Base-by-base conservation (phyloP, 2,329 filamentous ascomycete genomes). In the Apiospora marii region DNA sequence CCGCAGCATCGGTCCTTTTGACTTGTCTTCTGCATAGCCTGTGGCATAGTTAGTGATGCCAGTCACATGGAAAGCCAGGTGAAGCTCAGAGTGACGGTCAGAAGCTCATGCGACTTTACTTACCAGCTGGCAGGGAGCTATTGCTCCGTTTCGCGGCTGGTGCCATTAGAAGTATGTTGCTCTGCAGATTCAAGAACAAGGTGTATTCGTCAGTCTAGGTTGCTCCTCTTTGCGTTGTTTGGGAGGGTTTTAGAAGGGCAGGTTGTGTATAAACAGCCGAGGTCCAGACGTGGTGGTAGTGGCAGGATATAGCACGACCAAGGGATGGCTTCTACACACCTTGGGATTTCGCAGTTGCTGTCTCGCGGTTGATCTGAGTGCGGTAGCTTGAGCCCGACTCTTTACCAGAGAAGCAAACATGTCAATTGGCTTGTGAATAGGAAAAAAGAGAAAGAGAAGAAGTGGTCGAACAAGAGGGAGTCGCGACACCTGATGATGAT, bases 1-100 rank as follows among this genome's bases (percentile, higher is more conserved):
- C 77, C 94, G 90, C 77, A 96, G 87, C 93, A 94, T 96, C 67
- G 90, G 87, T 71, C 93, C 93, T 82, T 94, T 95, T 79, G 91
- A 91, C 78, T 88, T 87, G 83, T 96, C 93, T 84, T 96, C 94
- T 79, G 88, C 90, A 85, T 96, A 96, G 78, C 92, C 93, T 94
- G 79, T 12, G 49, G 22, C 30, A 64, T 22, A n/a, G 34, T 64
- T n/a, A 64, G 58, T n/a, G 34, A 24, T 16, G 30, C 7, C 14
- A 48, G 74, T 24, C 70, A n/a, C 71, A 44, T 67, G 68, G 71
- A 74, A 68, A 75, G 71, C 30, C 53, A 44, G 75, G 71, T 27
- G 49, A 44, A 43, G 44, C 48, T 49, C 34, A 13, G 13, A 19
- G 14, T 30, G 44, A 53, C 49, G 14, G 24, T 10, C n/a, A 10